Percentiles rank a stretch among this genome's conserved stretches.
phyloP scores from a whole-genome alignment of 345 rosid genomes.

The Aquilaria malaccensis region DNA sequence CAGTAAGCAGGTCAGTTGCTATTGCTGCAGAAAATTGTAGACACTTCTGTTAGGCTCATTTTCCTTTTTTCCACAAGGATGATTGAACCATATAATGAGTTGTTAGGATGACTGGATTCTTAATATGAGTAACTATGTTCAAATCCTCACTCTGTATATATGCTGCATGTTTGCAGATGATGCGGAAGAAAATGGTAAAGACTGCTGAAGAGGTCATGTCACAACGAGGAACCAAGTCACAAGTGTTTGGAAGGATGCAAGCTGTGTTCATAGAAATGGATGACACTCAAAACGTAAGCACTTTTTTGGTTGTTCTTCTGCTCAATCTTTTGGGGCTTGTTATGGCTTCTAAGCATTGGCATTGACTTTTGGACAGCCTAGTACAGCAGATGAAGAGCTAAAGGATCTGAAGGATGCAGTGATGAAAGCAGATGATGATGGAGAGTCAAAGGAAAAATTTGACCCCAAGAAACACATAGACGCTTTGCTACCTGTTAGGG shows the following conservation, averaged over 20 bases:
- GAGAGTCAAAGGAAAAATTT: conserved; percentile 34
- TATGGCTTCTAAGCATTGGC: conserved; percentile 9
- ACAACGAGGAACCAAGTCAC: conserved; percentile 52
- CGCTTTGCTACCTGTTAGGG: conserved; percentile 64
- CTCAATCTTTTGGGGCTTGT: background rate
- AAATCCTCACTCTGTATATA: background rate
- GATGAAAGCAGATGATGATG: conserved; percentile 48
- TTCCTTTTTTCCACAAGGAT: background rate
- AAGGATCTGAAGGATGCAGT: conserved; percentile 64
- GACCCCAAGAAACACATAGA: conserved; percentile 73
- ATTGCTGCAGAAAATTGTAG: background rate
- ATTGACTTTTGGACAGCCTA: conserved; percentile 28
- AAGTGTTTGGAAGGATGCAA: conserved; percentile 77
- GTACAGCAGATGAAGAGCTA: conserved; percentile 52
- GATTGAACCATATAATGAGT: no score
- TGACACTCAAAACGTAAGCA: conserved; percentile 37
- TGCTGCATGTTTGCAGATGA: conserved; percentile 30
- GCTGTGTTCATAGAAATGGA: conserved; percentile 70
- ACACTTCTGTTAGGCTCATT: no score
- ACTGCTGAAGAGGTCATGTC: conserved; percentile 66
- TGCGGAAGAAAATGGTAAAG: conserved; percentile 67
- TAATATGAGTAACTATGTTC: background rate
- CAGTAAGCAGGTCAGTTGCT: conserved; percentile 45
- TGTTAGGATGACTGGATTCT: no score
- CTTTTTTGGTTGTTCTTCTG: background rate